Evolutionary conservation across 352 stramenopile species (phyloP).

Genomic region (Phytophthora citricola): DNA sequence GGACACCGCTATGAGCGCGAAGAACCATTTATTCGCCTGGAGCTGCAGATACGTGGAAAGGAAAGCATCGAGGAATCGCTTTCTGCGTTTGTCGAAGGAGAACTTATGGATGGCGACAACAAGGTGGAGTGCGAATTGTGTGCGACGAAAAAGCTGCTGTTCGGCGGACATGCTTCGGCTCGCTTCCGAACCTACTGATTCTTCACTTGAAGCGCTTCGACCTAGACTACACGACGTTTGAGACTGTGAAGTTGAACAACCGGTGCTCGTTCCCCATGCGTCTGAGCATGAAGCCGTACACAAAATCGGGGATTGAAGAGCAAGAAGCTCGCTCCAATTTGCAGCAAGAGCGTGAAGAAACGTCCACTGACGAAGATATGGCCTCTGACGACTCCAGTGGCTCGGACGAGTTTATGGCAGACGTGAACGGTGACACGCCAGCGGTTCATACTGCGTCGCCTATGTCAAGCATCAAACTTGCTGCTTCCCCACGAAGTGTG

Average conservation of each 20-base stretch:
- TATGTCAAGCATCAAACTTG: conserved; percentile 33
- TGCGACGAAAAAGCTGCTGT: conserved; percentile 98
- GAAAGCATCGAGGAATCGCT: conserved; percentile 98
- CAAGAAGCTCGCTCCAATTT: conserved; percentile 65
- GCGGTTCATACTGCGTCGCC: conserved; percentile 35
- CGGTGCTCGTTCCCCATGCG: conserved; percentile 97
- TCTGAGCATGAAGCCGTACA: conserved; percentile 99
- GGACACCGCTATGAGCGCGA: conserved; percentile 95
- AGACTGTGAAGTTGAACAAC: conserved; percentile 99
- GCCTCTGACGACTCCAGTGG: conserved; percentile 55
- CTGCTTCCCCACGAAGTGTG: conserved; percentile 23
- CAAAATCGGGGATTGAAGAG: conserved; percentile 96
- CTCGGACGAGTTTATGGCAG: conserved; percentile 71
- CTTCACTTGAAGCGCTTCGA: conserved; percentile 99
- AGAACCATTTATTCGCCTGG: conserved; percentile 97
- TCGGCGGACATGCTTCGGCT: conserved; percentile 94
- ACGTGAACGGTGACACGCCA: conserved; percentile 44
- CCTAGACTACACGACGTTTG: conserved; percentile 99
- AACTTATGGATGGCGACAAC: conserved; percentile 99
- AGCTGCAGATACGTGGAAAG: conserved; percentile 98
- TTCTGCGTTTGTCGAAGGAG: conserved; percentile 96
- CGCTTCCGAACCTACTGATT: conserved; percentile 97
- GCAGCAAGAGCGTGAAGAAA: conserved; percentile 50
- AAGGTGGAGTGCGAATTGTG: conserved; percentile 98
- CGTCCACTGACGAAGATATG: conserved; percentile 57